Conservation (phyloP, 257 asterid species). For the Henckelia pumila region DNA sequence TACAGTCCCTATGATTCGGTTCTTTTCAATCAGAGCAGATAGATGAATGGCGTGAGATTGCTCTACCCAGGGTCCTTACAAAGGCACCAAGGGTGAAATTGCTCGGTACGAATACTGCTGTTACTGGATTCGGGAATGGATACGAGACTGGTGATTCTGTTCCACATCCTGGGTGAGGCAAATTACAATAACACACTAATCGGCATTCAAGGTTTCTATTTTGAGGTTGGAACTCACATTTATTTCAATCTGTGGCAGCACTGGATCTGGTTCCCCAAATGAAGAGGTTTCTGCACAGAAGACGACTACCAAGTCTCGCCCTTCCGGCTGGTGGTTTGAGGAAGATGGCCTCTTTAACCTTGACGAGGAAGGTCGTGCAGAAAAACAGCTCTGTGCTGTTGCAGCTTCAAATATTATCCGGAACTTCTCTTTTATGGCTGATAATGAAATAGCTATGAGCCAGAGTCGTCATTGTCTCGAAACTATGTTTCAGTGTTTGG, state of each 20-base stretch:
- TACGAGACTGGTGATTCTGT: slow-evolving; percentile 65
- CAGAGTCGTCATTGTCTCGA: slow-evolving; percentile 93
- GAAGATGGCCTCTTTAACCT: slow-evolving; percentile 93
- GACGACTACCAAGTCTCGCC: slow-evolving; percentile 45
- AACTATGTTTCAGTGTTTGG: slow-evolving; percentile 86
- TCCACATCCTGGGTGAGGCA: slow-evolving; percentile 52
- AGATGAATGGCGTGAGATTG: slow-evolving; percentile 98
- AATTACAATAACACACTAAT: neutral
- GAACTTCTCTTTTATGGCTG: slow-evolving; percentile 97
- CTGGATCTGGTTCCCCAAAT: slow-evolving; percentile 54
- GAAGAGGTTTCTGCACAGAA: slow-evolving; percentile 61
- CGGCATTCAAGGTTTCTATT: slow-evolving; percentile 11
- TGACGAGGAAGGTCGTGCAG: slow-evolving; percentile 89
- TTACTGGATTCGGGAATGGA: slow-evolving; percentile 84
- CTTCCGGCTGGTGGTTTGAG: slow-evolving; percentile 94
- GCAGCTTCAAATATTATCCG: slow-evolving; percentile 92
- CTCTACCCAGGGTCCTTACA: slow-evolving; percentile 76
- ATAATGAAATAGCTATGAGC: slow-evolving; percentile 92
- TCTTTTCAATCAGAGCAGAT: slow-evolving; percentile 51
- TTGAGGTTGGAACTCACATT: slow-evolving; percentile 15
- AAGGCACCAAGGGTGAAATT: slow-evolving; percentile 70
- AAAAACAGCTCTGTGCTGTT: slow-evolving; percentile 89
- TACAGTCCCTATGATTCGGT: neutral
- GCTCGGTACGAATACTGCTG: slow-evolving; percentile 71
- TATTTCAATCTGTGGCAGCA: slow-evolving; percentile 33